Evolutionary conservation across 1,284 basidiomycete species (phyloP).

Genomic region (Amylostereum areolatum): DNA sequence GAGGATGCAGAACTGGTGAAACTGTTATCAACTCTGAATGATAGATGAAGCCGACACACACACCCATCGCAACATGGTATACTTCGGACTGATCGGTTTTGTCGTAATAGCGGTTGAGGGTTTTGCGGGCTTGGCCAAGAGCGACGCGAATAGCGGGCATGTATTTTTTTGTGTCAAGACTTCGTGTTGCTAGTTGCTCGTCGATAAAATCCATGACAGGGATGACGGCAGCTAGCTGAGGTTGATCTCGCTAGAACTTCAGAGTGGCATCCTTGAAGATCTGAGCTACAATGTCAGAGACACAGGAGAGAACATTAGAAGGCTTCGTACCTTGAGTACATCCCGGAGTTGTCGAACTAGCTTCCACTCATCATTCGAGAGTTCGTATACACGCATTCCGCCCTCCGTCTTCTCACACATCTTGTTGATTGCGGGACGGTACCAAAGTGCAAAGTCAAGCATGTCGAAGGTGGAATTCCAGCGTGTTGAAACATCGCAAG

Average conservation of each 20-base stretch:
- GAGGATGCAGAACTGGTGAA: conserved; percentile 24
- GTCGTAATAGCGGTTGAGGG: conserved; percentile 23
- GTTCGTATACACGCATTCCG: conserved; percentile 13
- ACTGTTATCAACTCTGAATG: not conserved
- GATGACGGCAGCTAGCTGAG: conserved; percentile 25
- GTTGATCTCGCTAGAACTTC: conserved; percentile 20
- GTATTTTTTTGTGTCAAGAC: conserved; percentile 1
- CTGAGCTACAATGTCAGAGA: conserved; percentile 3
- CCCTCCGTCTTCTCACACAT: conserved; percentile 6
- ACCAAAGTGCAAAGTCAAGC: conserved; percentile 20
- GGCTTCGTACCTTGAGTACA: too few relatives aligned
- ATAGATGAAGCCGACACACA: not conserved
- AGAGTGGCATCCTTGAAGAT: conserved; percentile 18
- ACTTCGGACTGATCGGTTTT: conserved; percentile 18
- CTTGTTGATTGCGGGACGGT: conserved; percentile 13
- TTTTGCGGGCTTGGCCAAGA: conserved; percentile 18
- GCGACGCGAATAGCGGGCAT: conserved; percentile 14
- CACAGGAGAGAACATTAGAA: conserved; percentile 14
- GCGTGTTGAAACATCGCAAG: conserved; percentile 23
- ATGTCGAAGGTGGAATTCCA: conserved; percentile 32
- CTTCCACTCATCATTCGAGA: conserved; percentile 14
- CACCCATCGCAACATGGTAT: conserved; percentile 24
- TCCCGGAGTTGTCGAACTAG: conserved; percentile 19
- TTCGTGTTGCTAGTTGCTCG: conserved; percentile 6
- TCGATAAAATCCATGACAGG: conserved; percentile 28